phyloP scores from a whole-genome alignment of 2,329 filamentous ascomycete genomes.

The Plectosphaerella cucumerina region DNA sequence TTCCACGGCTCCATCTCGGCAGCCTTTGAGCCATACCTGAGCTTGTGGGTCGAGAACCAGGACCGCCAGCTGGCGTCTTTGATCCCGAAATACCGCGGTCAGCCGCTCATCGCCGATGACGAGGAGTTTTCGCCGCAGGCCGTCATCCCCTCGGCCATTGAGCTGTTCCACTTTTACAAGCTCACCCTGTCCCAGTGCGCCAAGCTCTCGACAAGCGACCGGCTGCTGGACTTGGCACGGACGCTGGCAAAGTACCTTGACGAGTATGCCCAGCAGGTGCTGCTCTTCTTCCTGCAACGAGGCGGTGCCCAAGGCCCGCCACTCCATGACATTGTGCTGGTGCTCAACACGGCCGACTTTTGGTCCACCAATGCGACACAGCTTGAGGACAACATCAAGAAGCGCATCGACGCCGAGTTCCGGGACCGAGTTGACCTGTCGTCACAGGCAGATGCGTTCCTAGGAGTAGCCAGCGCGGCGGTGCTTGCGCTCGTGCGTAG shows the following conservation, averaged over 20 bases:
- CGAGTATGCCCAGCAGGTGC: conserved; percentile 89
- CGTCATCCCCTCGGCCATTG: conserved; percentile 90
- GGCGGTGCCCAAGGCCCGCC: conserved; percentile 49
- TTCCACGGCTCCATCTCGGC: conserved; percentile 93
- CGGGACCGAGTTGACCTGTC: conserved; percentile 78
- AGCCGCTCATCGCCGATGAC: conserved; percentile 74
- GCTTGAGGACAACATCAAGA: conserved; percentile 90
- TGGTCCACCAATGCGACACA: conserved; percentile 93
- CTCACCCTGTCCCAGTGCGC: conserved; percentile 90
- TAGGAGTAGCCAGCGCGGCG: conserved; percentile 87
- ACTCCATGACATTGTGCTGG: conserved; percentile 75
- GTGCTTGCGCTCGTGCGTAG: conserved; percentile 79
- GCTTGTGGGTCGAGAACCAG: conserved; percentile 94
- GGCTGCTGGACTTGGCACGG: conserved; percentile 77
- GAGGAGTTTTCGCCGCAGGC: conserved; percentile 90
- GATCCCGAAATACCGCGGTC: conserved; percentile 82
- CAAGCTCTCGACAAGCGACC: conserved; percentile 87
- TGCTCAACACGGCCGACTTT: conserved; percentile 95
- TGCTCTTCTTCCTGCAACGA: conserved; percentile 64
- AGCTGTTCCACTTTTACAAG: conserved; percentile 96
- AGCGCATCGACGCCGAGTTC: conserved; percentile 78
- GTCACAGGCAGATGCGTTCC: conserved; percentile 89
- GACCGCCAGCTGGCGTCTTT: conserved; percentile 80
- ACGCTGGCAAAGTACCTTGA: conserved; percentile 92
- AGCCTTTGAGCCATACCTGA: conserved; percentile 95